A percentile compares a stretch with the other conserved stretches of the same genome.
Evolutionary conservation across 1,284 basidiomycete genomes (phyloP).

Genomic region (Trametes sp.): DNA sequence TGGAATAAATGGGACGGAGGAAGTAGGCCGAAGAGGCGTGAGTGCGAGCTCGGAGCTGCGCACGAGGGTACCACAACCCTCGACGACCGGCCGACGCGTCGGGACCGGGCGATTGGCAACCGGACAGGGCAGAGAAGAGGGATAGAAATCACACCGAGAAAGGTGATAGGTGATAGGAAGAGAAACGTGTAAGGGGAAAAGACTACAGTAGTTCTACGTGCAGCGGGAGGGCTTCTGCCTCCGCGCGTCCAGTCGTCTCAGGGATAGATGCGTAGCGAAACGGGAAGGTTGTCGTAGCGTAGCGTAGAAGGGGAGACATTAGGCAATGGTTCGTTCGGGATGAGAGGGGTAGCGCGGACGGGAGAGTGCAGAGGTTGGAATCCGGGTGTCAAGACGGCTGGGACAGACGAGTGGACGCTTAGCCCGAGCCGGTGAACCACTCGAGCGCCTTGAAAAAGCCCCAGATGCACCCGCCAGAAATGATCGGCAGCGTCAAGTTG

Average conservation of each 20-base stretch:
- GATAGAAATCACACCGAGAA: no score
- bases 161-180: no score
- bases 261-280: neutral
- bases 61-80: no score
- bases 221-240: neutral
- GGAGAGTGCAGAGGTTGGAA: neutral
- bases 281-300: neutral
- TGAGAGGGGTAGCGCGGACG: neutral
- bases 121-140: no score
- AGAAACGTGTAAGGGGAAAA: neutral
- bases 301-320: neutral
- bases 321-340: neutral
- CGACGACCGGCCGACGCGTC: neutral
- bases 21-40: no score
- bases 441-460: conserved; percentile 63
- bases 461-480: conserved; percentile 87
- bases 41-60: no score
- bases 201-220: neutral
- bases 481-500: conserved; percentile 92
- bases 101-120: no score
- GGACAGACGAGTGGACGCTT: neutral
- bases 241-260: neutral
- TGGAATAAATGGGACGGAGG: no score
- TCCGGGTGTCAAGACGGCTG: neutral
- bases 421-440: conserved; percentile 29